phyloP scores from a whole-genome alignment of 208 protist genomes.

The Phytomonas sp. region DNA sequence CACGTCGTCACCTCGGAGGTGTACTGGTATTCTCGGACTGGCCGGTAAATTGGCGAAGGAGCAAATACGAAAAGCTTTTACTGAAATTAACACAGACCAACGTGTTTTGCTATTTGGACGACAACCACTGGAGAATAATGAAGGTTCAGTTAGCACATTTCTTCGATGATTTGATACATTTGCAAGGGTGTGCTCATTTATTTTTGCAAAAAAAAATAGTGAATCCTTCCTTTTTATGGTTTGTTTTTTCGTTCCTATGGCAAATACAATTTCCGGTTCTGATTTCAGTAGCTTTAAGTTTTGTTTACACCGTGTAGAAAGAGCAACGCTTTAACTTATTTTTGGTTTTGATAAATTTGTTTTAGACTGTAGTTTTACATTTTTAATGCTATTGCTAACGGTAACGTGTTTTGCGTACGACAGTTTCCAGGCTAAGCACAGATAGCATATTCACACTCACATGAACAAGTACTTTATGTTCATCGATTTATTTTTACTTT shows the following conservation, averaged over 20 bases:
- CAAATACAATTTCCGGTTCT: not conserved
- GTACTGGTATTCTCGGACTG: slow-evolving; percentile 7
- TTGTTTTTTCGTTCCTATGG: not conserved
- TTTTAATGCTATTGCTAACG: not conserved
- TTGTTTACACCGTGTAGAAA: slow-evolving; percentile 2
- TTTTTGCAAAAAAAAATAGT: not conserved
- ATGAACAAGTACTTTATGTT: not conserved
- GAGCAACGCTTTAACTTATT: slow-evolving; percentile 1
- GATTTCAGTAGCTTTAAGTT: slow-evolving; percentile 3
- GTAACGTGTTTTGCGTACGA: not conserved
- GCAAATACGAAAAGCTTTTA: slow-evolving; percentile 1
- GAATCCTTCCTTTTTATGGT: not conserved
- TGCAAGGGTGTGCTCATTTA: not conserved
- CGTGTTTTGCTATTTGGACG: not conserved
- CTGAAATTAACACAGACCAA: not conserved
- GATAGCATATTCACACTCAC: not conserved
- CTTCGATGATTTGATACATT: not conserved
- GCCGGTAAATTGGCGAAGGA: slow-evolving; percentile 8
- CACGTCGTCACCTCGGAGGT: slow-evolving; percentile 1
- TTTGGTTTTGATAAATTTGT: not conserved
- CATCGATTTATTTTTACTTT: not conserved
- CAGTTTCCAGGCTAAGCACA: not conserved
- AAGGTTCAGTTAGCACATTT: not conserved
- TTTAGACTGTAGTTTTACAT: not conserved
- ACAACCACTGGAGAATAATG: not conserved